Evolutionary conservation across 805 yeast genomes (phyloP), one percentile per base, ranked within the genome.

Genomic region (Sugiyamaella qingdaonensis): DNA sequence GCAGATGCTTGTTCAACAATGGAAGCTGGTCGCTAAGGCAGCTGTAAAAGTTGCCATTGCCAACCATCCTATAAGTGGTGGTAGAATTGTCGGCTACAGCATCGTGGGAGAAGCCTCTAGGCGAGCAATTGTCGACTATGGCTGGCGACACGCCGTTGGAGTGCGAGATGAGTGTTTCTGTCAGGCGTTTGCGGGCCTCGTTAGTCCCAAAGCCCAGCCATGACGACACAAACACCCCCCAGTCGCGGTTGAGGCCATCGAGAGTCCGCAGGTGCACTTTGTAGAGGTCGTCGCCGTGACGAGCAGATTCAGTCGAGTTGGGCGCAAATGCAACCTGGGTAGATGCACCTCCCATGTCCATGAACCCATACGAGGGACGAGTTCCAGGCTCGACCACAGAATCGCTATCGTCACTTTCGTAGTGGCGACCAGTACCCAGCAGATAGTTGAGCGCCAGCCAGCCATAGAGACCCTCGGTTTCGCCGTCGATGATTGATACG

Each of bases 291-390:
- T 91, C 91, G 41, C 71, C 66, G 66, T 89, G 95, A 57, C 77
- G 78, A 24, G 66, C 69, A 7, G 85, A 68, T 56, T 88, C 90
- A n/a, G 77, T 73, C 2, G 63, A 57, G 39, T 78, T 76, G 0
- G 97, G 97, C 8, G 87, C 90, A 76, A 91, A 94, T 8, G 98
- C 96, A 19, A 94, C 80, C 65, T 94, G 99, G 0, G 97, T 89
- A 1, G 97, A 89, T 0, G 99, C 99, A 11, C 99, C 99, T 13
- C 99, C 99, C 99, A 94, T 94, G 68, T 94, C 99, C 92, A 94
- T 86, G 62, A 94, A 92, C 3, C 99, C 99, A 58, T 79, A 84
- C 0, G 96, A 82, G n/a, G 69, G 42, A 18, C 42, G 43, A 14
- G 69, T 61, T 79, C 86, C 2, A 46, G 47, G 59, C 7, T 52